These are phyloP conservation scores for Mycena indigotica DNA, from an alignment of 768 basidiomycete genomes.

Conservation along the genomic window DNA sequence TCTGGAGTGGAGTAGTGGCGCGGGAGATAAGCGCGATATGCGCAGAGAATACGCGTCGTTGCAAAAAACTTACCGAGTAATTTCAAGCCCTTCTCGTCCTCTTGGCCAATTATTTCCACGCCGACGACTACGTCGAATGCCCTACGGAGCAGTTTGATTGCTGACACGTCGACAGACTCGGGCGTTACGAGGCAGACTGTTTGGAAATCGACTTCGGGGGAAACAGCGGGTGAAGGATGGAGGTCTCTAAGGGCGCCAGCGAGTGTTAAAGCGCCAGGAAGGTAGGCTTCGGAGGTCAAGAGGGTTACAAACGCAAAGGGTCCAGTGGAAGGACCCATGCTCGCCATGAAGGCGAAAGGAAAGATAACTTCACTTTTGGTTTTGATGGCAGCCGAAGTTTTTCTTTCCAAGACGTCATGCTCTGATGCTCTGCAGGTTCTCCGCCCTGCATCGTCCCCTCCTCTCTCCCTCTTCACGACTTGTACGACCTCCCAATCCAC, in stretches of 20 bases:
- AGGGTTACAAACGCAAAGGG: constrained; percentile 89
- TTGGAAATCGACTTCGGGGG: constrained; percentile 69
- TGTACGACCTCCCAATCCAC: constrained; percentile 11
- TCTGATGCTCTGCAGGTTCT: neutral
- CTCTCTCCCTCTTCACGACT: neutral
- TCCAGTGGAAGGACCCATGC: constrained; percentile 23
- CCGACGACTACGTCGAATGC: constrained; percentile 87
- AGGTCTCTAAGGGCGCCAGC: constrained; percentile 83
- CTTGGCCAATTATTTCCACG: constrained; percentile 82
- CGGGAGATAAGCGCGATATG: constrained; percentile 3
- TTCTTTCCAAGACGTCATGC: neutral
- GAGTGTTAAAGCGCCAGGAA: constrained; percentile 88
- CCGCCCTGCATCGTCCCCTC: neutral
- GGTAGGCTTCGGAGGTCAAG: constrained; percentile 88
- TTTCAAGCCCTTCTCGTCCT: constrained; percentile 64
- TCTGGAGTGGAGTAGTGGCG: neutral
- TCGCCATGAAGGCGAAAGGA: constrained; percentile 51
- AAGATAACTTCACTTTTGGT: constrained; percentile 11
- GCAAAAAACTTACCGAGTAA: constrained; percentile 73
- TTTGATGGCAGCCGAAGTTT: neutral
- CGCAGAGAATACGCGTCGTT: constrained; percentile 6
- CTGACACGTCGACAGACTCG: constrained; percentile 82
- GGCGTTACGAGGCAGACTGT: constrained; percentile 94
- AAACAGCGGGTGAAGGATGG: constrained; percentile 59
- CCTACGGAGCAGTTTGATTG: constrained; percentile 76